A percentile compares a stretch with the other conserved stretches of the same genome.
phyloP scores from a whole-genome alignment of 2,329 filamentous ascomycete species.

The Arthrinium phaeospermum region DNA sequence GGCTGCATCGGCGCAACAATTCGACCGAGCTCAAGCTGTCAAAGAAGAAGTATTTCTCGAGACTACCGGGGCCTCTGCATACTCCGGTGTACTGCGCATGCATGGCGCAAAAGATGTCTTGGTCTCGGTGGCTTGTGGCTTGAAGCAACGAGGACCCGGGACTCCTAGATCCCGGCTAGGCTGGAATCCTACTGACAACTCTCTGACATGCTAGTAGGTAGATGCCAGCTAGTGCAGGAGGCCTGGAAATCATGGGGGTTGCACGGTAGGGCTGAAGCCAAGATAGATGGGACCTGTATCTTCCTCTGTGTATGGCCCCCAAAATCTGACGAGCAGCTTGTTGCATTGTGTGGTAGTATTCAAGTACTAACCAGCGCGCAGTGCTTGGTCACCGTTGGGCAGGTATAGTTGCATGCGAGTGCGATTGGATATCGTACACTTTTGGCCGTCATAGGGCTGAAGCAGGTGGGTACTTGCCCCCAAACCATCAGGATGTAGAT shows the following conservation, averaged over 20 bases:
- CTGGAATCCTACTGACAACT: background rate
- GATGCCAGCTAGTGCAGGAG: background rate
- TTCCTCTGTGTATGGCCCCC: background rate
- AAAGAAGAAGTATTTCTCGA: background rate
- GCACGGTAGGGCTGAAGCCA: slow-evolving; percentile 15
- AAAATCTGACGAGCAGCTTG: slow-evolving; percentile 16
- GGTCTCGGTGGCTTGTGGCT: background rate
- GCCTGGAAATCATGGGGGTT: background rate
- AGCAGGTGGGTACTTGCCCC: slow-evolving; percentile 19
- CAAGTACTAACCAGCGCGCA: background rate
- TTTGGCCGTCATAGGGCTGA: slow-evolving; percentile 25
- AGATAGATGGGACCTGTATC: background rate
- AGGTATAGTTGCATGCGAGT: background rate
- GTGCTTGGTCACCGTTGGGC: background rate
- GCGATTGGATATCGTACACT: slow-evolving; percentile 17
- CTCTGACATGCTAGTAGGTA: background rate
- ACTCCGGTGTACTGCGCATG: background rate
- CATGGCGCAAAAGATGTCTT: slow-evolving; percentile 7
- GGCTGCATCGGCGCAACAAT: slow-evolving; percentile 5
- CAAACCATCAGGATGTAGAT: background rate
- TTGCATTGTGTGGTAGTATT: slow-evolving; percentile 15
- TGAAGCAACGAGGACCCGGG: background rate
- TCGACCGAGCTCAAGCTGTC: background rate
- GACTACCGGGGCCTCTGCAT: background rate
- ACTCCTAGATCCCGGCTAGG: background rate